Base-by-base conservation (phyloP, 495 filamentous ascomycete genomes). In the Mytilinidion resinicola region DNA sequence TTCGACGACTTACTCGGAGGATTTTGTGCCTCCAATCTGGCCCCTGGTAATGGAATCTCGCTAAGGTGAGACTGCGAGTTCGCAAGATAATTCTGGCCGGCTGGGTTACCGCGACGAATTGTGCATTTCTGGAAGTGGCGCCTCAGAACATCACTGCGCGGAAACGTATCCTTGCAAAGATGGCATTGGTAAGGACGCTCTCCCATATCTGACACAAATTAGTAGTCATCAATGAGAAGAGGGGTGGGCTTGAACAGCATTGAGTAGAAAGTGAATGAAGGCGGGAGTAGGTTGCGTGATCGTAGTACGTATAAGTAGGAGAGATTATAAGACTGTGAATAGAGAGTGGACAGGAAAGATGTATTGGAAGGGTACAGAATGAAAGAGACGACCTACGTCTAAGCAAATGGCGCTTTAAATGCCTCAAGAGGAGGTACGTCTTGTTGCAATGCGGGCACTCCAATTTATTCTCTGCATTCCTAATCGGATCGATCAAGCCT, bases 71-170 rank as follows among this genome's bases (percentile, higher is more conserved):
- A 88, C 72, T 91, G 86, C 42, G 93, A 86, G 74, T 95, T 88
- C 55, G 90, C 90, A 67, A 98, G 75, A 79, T 98, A 93, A 65
- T 84, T 93, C 56, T 85, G 87, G 55, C 90, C 91, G 20, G 88
- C 93, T 25, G 92, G 92, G 76, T 96, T 96, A 46, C 93, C 93
- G 62, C 93, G 84, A 62, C 93, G 84, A 52, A 96, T 85, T 34
- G 92, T 95, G 74, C 93, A 98, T 74, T 98, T 98, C 70, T 95
- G 89, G 72, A 98, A 98, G 73, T 98, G 93, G 57, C 93, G 87
- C 77, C 96, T 98, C 70, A 98, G 76, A 62, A 98, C 96, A 72
- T 98, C 93, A 77, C 89, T 95, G 69, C 93, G 85, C 25, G 91
- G 96, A 75, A 98, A 98, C n/a, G 89, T 96, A 73, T 98, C 93